Base-by-base conservation (phyloP, 2,329 filamentous ascomycete species). In the Neoscytalidium dimidiatum region DNA sequence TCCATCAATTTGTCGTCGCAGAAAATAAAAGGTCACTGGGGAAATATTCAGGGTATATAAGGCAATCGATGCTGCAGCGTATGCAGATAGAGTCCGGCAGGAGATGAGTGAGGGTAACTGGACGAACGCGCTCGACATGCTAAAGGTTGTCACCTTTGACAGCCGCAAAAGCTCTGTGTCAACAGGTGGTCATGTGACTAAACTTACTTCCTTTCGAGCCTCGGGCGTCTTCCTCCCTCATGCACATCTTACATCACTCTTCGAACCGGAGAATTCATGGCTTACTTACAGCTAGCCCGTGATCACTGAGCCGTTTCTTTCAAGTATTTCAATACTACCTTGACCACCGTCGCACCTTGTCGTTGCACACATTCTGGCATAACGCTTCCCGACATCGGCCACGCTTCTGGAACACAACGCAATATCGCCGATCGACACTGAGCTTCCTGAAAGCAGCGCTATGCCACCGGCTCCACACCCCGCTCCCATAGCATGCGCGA, bases 21-120 rank as follows among this genome's bases (percentile, higher is more conserved):
- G 90, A 90, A 68, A 68, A 72, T 9, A 90, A 74, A 81, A 83
- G 64, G 75, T 81, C 13, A 85, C 83, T 0, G 82, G 81, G 2
- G 19, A 23, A 26, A 48, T 13, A 3, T 48, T 2, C 19, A 23
- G 11, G 8, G 23, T 48, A 11, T 14, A 23, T 11, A 26, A 8
- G 44, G 44, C 23, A 14, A 21, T 48, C 26, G 21, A 48, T 11
- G 44, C 21, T 11, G 5, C 19, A 23, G 6, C 44, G 11, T 14
- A 26, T 14, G 44, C 6, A 0, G 17, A 14, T 13, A 11, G 17
- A 4, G 44, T 48, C 9, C 9, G 17, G 19, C 7, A 48, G 21
- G 74, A 74, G 17, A 72, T 48, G 3, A 8, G 19, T 4, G n/a
- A 26, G 21, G 44, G 44, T 13, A 14, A 23, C 9, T 48, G 19